Base-by-base conservation (phyloP, 2,329 filamentous ascomycete species). In the Hypoxylon sp. region DNA sequence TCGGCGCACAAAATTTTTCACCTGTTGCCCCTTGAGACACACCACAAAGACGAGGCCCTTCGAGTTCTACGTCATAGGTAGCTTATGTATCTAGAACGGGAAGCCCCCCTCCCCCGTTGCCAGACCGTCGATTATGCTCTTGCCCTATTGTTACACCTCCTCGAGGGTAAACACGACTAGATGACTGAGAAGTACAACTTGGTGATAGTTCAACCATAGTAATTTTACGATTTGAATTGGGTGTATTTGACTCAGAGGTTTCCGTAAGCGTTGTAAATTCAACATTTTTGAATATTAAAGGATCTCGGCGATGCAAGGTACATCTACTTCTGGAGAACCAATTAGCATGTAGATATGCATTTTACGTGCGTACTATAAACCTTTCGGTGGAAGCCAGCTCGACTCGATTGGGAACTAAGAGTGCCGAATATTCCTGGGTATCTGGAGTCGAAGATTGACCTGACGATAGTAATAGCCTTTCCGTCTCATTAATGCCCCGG, bases 121-220 rank as follows among this genome's bases (percentile, higher is more conserved):
- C 22, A 29, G 5, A 5, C 5, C 14, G 8, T 17, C 13, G 22
- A 33, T 19, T 19, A 26, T 13, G 42, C 17, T 42, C 26, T 10
- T 51, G 53, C 8, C 48, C 51, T 10, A 17, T 2, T 8, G 26
- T 42, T 33, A 19, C 33, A 44, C 19, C 14, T 8, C 37, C 42
- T 31, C 22, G 24, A 29, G 24, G 14, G 42, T 42, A 47, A 17
- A 14, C 46, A 26, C 39, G 17, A 46, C 22, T n/a, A 19, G 47
- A 44, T 19, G 48, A 13, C 51, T 5, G 42, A 29, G 58, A 29
- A 6, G 14, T 19, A 52, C 33, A 13, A 39, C 42, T 37, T 35
- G 63, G 22, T 24, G 73, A 68, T 13, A 73, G 57, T 46, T 78
- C 75, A 31, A 78, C 64, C 9, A 78, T 58, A 4, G 75, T 75